Base-by-base conservation (phyloP, 306 rosid species). In the Cyamopsis tetragonoloba region DNA sequence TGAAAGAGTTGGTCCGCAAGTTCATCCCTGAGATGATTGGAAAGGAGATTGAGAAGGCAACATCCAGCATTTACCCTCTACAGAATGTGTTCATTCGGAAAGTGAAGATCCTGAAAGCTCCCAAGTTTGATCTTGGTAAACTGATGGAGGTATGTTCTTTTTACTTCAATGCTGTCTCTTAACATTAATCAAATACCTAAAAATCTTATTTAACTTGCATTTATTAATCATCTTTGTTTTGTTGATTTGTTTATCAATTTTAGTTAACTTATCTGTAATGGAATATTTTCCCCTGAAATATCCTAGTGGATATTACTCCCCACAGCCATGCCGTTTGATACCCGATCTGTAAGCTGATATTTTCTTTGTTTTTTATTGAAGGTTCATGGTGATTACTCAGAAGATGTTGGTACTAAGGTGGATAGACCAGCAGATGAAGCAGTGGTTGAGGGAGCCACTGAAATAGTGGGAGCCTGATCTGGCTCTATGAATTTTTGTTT, bases 51-150 rank as follows among this genome's bases (percentile, higher is more conserved):
- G 98, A 92, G 83, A 92, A 89, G 81, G 81, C 89, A 4, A 93
- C 98, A 0, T 66, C 75, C 6, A 74, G 95, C 76, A 93, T 93
- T 76, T 93, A 84, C 74, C 98, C 97, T 0, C 75, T 89, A 1
- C 96, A 93, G 68, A 90, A 93, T 55, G 97, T 93, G 5, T 93
- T 83, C 72, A 93, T 93, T 30, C 67, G 97, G 1, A 93, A 93
- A 78, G 99, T 90, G 6, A 93, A 93, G 86, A 93, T 93, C 68
- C 73, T 93, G 83, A 93, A 93, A 61, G 96, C 99, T 28, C 99
- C 99, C 1, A 93, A 93, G 73, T 93, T 90, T 61, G 97, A 92
- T 77, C 96, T 92, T 30, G 92, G 93, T 23, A 92, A 88, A 79
- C 61, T 93, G 73, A 93, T 93, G 99, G 99, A 93, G 95, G 99